Evolutionary conservation across 139 green algal genomes (phyloP).

Genomic region (Tetratostichococcus sp.): DNA sequence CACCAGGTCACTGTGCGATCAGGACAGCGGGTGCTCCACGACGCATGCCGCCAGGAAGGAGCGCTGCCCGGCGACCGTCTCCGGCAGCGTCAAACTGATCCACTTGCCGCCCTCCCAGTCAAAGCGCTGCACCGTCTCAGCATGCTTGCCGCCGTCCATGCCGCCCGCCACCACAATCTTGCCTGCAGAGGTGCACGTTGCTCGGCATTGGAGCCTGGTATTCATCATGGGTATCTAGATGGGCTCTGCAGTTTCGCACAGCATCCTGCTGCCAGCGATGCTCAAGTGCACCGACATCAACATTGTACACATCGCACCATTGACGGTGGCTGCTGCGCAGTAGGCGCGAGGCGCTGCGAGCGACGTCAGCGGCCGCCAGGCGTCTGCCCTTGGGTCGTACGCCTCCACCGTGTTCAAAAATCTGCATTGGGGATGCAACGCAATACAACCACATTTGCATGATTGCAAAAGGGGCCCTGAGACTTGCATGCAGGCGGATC

Average conservation of each 20-base stretch:
- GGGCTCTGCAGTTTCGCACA: too few relatives aligned
- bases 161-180: background rate
- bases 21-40: conserved; percentile 2
- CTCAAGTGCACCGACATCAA: too few relatives aligned
- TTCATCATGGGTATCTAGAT: too few relatives aligned
- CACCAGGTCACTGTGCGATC: too few relatives aligned
- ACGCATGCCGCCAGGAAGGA: conserved; percentile 30
- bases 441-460: too few relatives aligned
- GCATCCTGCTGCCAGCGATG: too few relatives aligned
- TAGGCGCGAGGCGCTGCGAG: conserved; percentile 28
- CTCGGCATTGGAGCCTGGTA: too few relatives aligned
- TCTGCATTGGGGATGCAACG: background rate
- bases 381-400: conserved; percentile 8
- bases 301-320: conserved; percentile 29
- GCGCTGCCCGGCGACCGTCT: conserved; percentile 2
- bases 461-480: too few relatives aligned
- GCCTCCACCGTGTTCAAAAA: conserved; percentile 17
- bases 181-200: background rate
- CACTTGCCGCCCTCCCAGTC: conserved; percentile 7
- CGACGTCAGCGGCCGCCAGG: conserved; percentile 12
- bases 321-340: conserved; percentile 13
- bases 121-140: conserved; percentile 26
- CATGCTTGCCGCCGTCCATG: conserved; percentile 17
- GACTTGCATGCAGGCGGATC: too few relatives aligned
- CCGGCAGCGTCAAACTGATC: conserved; percentile 10